Evolutionary conservation across 495 filamentous ascomycete genomes (phyloP).

Genomic region (Daldinia childiae): DNA sequence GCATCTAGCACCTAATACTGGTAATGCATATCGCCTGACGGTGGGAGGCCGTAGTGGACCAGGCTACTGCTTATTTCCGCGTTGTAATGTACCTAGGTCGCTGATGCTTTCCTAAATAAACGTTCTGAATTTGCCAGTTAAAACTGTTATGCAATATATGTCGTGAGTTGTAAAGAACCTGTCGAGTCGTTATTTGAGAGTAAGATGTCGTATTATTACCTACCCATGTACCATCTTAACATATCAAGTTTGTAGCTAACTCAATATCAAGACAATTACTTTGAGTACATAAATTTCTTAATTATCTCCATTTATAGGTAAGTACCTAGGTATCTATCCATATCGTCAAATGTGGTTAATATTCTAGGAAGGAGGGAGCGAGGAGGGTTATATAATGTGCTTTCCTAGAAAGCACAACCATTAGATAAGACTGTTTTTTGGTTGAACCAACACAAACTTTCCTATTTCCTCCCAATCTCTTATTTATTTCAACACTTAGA

Average conservation of each 20-base stretch:
- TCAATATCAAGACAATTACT: not conserved
- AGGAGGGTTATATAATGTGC: not conserved
- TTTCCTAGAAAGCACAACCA: not conserved
- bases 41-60: slow-evolving; percentile 33
- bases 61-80: slow-evolving; percentile 41
- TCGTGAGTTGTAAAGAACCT: not conserved
- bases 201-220: not conserved
- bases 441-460: not conserved
- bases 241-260: too few species aligned
- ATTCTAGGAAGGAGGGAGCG: not conserved
- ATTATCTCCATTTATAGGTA: too few species aligned
- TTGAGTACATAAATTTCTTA: not conserved
- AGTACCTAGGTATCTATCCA: too few species aligned
- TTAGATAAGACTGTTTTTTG: not conserved
- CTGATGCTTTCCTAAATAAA: slow-evolving; percentile 46
- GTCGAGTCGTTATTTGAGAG: not conserved
- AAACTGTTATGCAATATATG: not conserved
- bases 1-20: slow-evolving; percentile 46
- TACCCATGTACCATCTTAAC: not conserved
- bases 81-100: slow-evolving; percentile 46
- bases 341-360: not conserved
- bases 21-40: slow-evolving; percentile 42
- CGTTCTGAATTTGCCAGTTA: slow-evolving; percentile 31
- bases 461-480: not conserved
- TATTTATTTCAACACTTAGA: not conserved